These are phyloP conservation scores for Aureobasidium sp. DNA, from an alignment of 2,329 filamentous ascomycete genomes.

Conservation along the genomic window DNA sequence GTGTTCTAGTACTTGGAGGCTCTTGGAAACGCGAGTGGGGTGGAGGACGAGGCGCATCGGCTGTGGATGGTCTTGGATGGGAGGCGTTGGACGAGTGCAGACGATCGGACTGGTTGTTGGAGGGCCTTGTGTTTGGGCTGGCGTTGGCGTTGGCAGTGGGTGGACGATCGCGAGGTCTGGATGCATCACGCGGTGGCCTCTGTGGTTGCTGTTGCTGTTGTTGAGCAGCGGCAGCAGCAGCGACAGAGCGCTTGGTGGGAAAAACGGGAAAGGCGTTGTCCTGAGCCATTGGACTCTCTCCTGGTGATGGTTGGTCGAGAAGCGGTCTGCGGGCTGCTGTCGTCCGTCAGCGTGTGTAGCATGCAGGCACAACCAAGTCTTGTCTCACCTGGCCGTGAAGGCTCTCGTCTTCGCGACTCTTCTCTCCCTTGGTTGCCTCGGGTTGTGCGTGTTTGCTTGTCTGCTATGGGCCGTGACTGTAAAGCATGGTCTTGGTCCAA, in stretches of 20 bases:
- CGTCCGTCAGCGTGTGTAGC: constrained; percentile 10
- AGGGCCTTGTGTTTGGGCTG: not conserved
- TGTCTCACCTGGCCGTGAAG: constrained; percentile 1
- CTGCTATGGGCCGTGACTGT: not conserved
- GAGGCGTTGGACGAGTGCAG: not conserved
- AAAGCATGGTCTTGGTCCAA: not conserved
- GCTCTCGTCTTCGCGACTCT: not conserved
- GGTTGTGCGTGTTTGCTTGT: constrained; percentile 18
- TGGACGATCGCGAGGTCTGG: not conserved
- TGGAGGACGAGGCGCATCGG: not conserved
- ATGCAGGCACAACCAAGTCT: not conserved
- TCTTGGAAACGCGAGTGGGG: not conserved
- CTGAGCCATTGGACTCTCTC: constrained; percentile 19
- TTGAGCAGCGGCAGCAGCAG: constrained; percentile 14
- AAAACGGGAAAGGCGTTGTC: constrained; percentile 44
- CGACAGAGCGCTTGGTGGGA: constrained; percentile 24
- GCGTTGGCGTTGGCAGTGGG: not conserved
- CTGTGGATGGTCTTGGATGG: not conserved
- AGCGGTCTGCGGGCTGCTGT: constrained; percentile 18
- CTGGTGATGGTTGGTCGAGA: constrained; percentile 20
- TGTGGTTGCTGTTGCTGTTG: constrained; percentile 19
- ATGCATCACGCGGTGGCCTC: not conserved
- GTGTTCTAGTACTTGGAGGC: not conserved
- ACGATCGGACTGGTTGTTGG: not conserved
- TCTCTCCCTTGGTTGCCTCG: constrained; percentile 14